Evolutionary conservation across 108 stramenopile species (phyloP), one percentile per base, ranked within the genome.

Genomic region (Pseudonitzschia delicatissima): DNA sequence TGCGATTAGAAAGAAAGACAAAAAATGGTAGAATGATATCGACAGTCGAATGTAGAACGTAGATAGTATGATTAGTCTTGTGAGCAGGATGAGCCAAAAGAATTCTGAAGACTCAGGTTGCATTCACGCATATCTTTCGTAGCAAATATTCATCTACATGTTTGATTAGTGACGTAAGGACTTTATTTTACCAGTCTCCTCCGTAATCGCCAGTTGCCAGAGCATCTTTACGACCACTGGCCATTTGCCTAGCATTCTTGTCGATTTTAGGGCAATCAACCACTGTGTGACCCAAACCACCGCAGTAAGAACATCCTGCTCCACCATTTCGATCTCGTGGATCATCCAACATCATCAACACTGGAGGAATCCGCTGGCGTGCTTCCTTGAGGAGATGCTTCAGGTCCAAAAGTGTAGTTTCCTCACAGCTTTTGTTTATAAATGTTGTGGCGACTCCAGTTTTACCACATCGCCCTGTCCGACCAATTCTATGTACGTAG

Each of bases 381-480:
- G 99, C 99, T 78, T 99, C 99, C 49, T 87, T 84, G 45, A 99
- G 82, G 63, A 99, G 74, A 64, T 98, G 98, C 70, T 99, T 99
- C 34, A 99, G 72, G 76, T 99, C 98, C 57, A 99, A 71, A 29
- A 99, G 65, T 0, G 93, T 88, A 5, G 92, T 92, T 70, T 97
- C 95, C 45, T 92, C 89, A 58, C 92, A 92, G 53, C 69, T 79
- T 69, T 98, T 98, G 80, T 99, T 99, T 76, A 99, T 97, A 67
- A 99, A 99, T 0, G 99, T 99, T 13, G 99, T 99, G 6, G 98
- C 99, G 0, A 99, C 99, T 27, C 98, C 99, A 2, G 98, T 99
- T 70, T 97, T 97, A 2, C 99, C 99, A 66, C 96, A 91, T 12
- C 99, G 97, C 2, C 99, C 99, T 9, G 99, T 99, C 21, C 99